A percentile compares a stretch with the other conserved stretches of the same genome.
Conservation (phyloP, 371 early-diverging fungal genomes). For the Circinella umbellata region DNA sequence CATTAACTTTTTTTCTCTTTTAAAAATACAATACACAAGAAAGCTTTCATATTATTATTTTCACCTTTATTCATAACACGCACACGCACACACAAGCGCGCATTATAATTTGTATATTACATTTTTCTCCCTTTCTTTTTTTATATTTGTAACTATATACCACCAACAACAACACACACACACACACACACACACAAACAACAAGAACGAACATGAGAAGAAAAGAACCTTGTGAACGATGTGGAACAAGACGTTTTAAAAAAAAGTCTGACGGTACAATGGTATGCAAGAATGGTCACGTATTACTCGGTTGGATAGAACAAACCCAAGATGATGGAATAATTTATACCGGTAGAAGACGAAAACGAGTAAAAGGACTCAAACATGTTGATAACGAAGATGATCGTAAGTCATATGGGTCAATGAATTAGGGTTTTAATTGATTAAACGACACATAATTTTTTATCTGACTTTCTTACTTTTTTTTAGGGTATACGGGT, state of each 20-base stretch:
- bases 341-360: neutral
- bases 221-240: slow-evolving; percentile 15
- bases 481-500: slow-evolving; percentile 8
- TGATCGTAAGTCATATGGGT: neutral
- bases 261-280: slow-evolving; percentile 19
- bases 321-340: slow-evolving; percentile 11
- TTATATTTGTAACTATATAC: neutral
- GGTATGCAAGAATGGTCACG: slow-evolving; percentile 27
- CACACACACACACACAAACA: too few species aligned
- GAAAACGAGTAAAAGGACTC: neutral
- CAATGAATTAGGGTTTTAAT: too few species aligned
- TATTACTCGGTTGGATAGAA: slow-evolving; percentile 17
- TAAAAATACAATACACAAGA: neutral
- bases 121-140: too few species aligned
- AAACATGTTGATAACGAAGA: neutral
- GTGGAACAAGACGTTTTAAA: slow-evolving; percentile 20
- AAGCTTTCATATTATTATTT: too few species aligned
- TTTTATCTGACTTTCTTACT: neutral
- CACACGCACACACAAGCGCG: neutral
- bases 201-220: neutral
- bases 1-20: neutral
- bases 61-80: too few species aligned
- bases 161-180: neutral
- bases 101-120: too few species aligned
- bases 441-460: too few species aligned